These are phyloP conservation scores for Russula foetens DNA, from an alignment of 768 basidiomycete species.

Conservation along the genomic window DNA sequence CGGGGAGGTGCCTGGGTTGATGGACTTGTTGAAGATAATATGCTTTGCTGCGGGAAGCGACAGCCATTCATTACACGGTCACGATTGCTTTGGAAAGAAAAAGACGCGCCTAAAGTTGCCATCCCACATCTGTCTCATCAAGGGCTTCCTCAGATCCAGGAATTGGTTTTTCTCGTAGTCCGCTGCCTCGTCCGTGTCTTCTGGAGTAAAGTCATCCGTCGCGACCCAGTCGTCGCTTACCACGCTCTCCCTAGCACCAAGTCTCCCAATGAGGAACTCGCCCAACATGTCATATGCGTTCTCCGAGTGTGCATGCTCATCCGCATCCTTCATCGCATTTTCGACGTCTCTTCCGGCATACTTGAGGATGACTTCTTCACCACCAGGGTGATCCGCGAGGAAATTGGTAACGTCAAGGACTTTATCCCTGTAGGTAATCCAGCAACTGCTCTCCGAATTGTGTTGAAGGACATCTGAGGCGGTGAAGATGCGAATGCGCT, in stretches of 20 bases:
- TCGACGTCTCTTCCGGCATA: constrained; percentile 83
- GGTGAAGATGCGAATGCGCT: constrained; percentile 64
- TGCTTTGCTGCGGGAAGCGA: constrained; percentile 52
- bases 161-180: constrained; percentile 91
- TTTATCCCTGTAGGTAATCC: constrained; percentile 71
- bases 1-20: constrained; percentile 81
- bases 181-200: constrained; percentile 70
- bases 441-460: constrained; percentile 55
- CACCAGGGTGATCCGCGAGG: constrained; percentile 85
- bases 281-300: constrained; percentile 88
- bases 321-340: constrained; percentile 67
- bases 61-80: constrained; percentile 4
- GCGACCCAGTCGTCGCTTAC: constrained; percentile 90
- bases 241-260: constrained; percentile 66
- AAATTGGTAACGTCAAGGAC: constrained; percentile 90
- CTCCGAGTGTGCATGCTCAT: constrained; percentile 84
- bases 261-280: constrained; percentile 76
- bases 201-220: constrained; percentile 83
- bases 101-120: constrained; percentile 71
- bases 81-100: neutral
- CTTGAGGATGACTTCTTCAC: constrained; percentile 81
- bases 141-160: constrained; percentile 78
- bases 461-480: constrained; percentile 66
- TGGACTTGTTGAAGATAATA: constrained; percentile 97
- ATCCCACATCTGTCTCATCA: constrained; percentile 82